Evolutionary conservation across 768 basidiomycete genomes (phyloP).

Genomic region (Dentipellis fragilis): DNA sequence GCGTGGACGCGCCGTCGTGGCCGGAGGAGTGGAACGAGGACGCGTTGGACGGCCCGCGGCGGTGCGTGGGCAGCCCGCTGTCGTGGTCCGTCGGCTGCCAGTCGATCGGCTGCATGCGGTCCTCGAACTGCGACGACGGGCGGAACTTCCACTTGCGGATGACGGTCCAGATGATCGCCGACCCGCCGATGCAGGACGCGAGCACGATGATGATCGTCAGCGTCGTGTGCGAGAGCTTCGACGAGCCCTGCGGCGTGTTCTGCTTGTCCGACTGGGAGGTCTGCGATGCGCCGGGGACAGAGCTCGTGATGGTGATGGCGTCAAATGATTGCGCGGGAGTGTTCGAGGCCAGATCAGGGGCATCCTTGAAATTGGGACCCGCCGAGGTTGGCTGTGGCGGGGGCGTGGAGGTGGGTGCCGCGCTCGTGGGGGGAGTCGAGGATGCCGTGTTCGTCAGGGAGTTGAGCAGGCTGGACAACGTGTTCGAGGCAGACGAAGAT

Average conservation of each 20-base stretch:
- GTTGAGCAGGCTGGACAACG: slow-evolving; percentile 9
- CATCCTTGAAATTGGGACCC: slow-evolving; percentile 9
- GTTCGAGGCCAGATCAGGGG: slow-evolving; percentile 16
- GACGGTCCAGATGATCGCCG: slow-evolving; percentile 75
- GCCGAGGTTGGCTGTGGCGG: background rate
- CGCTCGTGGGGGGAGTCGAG: slow-evolving; percentile 16
- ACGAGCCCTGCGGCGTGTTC: slow-evolving; percentile 26
- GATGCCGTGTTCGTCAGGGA: slow-evolving; percentile 13
- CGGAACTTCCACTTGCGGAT: slow-evolving; percentile 91
- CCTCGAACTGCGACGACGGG: slow-evolving; percentile 70
- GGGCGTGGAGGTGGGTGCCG: slow-evolving; percentile 10
- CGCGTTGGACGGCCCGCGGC: slow-evolving; percentile 46
- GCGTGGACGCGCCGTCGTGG: slow-evolving; percentile 16
- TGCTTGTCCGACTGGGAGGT: slow-evolving; percentile 19
- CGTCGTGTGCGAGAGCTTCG: slow-evolving; percentile 33
- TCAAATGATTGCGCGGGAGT: slow-evolving; percentile 14
- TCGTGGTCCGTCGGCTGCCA: slow-evolving; percentile 64
- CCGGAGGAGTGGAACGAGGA: slow-evolving; percentile 61
- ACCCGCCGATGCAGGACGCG: slow-evolving; percentile 55
- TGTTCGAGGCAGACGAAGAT: background rate
- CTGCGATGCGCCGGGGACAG: slow-evolving; percentile 11
- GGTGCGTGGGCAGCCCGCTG: slow-evolving; percentile 33
- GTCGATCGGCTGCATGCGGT: slow-evolving; percentile 80
- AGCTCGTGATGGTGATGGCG: slow-evolving; percentile 13
- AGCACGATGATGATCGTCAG: slow-evolving; percentile 60